Evolutionary conservation across 805 yeast genomes (phyloP).

Genomic region (Jamesozyma jinghongensis): DNA sequence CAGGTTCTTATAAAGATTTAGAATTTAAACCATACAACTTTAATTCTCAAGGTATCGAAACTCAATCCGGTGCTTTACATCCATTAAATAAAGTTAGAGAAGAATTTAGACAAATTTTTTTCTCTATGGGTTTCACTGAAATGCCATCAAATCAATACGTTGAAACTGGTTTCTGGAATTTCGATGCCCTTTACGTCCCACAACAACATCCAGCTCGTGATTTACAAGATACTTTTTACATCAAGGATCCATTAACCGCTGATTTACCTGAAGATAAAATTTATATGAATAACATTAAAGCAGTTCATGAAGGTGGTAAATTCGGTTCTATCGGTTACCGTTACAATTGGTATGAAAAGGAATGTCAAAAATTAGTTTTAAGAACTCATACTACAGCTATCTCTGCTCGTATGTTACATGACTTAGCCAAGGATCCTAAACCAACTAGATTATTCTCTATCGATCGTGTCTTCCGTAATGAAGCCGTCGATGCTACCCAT

Average conservation of each 20-base stretch:
- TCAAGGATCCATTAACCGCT: slow-evolving; percentile 83
- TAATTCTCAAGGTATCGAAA: slow-evolving; percentile 84
- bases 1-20: slow-evolving; percentile 74
- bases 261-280: slow-evolving; percentile 71
- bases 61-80: slow-evolving; percentile 88
- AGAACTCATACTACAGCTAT: slow-evolving; percentile 98
- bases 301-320: slow-evolving; percentile 83
- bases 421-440: slow-evolving; percentile 78
- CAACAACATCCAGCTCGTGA: slow-evolving; percentile 99
- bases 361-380: slow-evolving; percentile 81
- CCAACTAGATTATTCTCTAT: slow-evolving; percentile 91
- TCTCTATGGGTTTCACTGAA: slow-evolving; percentile 95
- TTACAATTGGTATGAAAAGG: slow-evolving; percentile 93
- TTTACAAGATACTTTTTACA: slow-evolving; percentile 94
- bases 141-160: slow-evolving; percentile 99
- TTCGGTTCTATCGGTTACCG: slow-evolving; percentile 96
- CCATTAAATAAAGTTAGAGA: slow-evolving; percentile 95
- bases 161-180: slow-evolving; percentile 98
- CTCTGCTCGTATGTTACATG: slow-evolving; percentile 77
- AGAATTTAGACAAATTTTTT: slow-evolving; percentile 95
- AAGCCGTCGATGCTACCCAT: slow-evolving; percentile 99
- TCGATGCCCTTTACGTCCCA: slow-evolving; percentile 92
- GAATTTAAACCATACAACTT: slow-evolving; percentile 93
- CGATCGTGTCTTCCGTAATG: slow-evolving; percentile 98
- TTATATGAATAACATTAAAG: slow-evolving; percentile 69